These are phyloP conservation scores for Lepidium aucheri DNA, from an alignment of 345 rosid genomes.

Conservation along the genomic window DNA sequence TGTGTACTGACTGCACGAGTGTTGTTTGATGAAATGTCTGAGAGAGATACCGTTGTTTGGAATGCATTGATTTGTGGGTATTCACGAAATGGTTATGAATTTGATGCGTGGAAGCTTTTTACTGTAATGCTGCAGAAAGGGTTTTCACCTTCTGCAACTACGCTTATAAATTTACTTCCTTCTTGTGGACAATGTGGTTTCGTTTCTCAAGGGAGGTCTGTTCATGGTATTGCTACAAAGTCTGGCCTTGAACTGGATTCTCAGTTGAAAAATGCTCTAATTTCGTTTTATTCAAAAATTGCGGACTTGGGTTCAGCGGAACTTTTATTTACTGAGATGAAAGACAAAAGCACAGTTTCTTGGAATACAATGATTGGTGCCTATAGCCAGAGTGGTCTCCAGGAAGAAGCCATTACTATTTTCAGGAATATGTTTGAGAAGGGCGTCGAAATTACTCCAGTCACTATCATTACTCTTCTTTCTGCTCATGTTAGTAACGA, in stretches of 20 bases:
- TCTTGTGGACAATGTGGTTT: conserved; percentile 46
- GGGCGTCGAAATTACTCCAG: conserved; percentile 35
- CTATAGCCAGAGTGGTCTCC: conserved; percentile 49
- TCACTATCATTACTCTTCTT: conserved; percentile 54
- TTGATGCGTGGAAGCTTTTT: conserved; percentile 39
- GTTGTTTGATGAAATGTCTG: conserved; percentile 60
- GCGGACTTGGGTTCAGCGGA: conserved; percentile 49
- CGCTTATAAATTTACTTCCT: conserved; percentile 58
- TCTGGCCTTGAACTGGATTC: conserved; percentile 47
- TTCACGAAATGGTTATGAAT: conserved; percentile 46
- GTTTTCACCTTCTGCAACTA: conserved; percentile 38
- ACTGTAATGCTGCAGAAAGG: conserved; percentile 54
- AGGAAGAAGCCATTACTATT: conserved; percentile 37
- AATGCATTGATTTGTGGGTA: conserved; percentile 73
- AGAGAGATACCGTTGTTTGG: conserved; percentile 67
- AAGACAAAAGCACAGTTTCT: conserved; percentile 48
- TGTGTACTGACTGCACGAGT: conserved; percentile 29
- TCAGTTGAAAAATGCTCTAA: conserved; percentile 46
- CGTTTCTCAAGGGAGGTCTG: conserved; percentile 47
- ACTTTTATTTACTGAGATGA: conserved; percentile 43
- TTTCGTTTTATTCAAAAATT: conserved; percentile 58
- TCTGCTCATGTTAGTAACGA: conserved; percentile 45
- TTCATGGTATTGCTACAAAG: conserved; percentile 54
- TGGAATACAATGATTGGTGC: conserved; percentile 84
- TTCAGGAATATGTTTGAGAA: conserved; percentile 46